These are phyloP conservation scores for Blastocystis sp. DNA, from an alignment of 352 stramenopile genomes.

Conservation along the genomic window DNA sequence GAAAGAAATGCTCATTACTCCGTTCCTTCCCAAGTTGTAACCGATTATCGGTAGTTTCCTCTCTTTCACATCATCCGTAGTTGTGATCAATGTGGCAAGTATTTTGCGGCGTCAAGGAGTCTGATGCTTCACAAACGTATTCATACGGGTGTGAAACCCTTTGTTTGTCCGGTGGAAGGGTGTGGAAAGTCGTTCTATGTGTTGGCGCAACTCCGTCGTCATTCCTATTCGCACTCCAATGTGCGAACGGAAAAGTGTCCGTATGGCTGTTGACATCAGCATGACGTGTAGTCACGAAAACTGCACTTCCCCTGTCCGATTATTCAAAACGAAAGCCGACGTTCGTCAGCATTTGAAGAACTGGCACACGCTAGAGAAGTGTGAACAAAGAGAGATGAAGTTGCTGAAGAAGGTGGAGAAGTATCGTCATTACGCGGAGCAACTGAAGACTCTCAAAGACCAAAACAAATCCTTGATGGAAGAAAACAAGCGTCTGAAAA, in stretches of 20 bases:
- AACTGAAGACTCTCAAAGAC: slow-evolving; percentile 35
- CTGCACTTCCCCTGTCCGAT: slow-evolving; percentile 46
- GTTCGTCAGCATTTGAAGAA: slow-evolving; percentile 53
- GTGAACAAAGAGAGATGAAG: slow-evolving; percentile 10
- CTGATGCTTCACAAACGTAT: slow-evolving; percentile 52
- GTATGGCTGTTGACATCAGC: neutral
- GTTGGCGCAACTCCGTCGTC: slow-evolving; percentile 1
- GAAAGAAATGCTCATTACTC: neutral
- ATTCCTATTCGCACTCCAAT: slow-evolving; percentile 52
- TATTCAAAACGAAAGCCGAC: slow-evolving; percentile 56
- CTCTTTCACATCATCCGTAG: neutral
- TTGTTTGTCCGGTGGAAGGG: slow-evolving; percentile 25
- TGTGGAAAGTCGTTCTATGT: slow-evolving; percentile 57
- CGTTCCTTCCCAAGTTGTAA: neutral
- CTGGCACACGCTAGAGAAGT: slow-evolving; percentile 56
- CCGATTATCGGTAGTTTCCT: slow-evolving; percentile 25
- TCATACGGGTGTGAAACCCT: slow-evolving; percentile 34
- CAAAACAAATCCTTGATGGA: slow-evolving; percentile 32
- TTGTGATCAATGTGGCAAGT: slow-evolving; percentile 55
- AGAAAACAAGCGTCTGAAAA: slow-evolving; percentile 9
- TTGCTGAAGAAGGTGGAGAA: slow-evolving; percentile 50
- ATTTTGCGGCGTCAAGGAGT: slow-evolving; percentile 46
- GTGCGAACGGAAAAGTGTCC: slow-evolving; percentile 52
- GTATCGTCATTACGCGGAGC: slow-evolving; percentile 24
- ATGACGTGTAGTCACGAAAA: slow-evolving; percentile 13